Base-by-base conservation (phyloP, 345 rosid species). In the Arabidopsis thaliana region DNA sequence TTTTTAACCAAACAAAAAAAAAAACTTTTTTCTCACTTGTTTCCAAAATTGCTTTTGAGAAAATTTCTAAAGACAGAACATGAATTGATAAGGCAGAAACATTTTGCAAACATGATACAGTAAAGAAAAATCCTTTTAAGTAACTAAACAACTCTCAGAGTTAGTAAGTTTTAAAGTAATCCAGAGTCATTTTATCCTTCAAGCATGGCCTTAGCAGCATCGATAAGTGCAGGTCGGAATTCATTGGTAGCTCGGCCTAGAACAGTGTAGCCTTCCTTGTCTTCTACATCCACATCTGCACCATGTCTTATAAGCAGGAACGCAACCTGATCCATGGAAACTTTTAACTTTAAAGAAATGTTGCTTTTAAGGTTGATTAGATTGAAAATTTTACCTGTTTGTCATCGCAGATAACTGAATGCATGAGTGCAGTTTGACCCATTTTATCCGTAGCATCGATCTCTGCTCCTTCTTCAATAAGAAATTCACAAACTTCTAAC, bases 391-490 rank as follows among this genome's bases (percentile, higher is more conserved):
- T 79, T 66, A 85, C 98, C 85, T 89, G 93, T 73, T 82, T 87
- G 71, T 89, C 83, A 33, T 79, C 14, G 80, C 90, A 91, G 36
- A 89, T 82, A 37, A 93, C 96, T 14, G 98, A 88, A 82, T 72
- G 74, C 96, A 87, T 88, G 46, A 91, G 93, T 77, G 97, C 93
- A 45, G 98, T 91, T 83, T 93, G 88, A n/a, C 93, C 98, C 55
- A 87, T 85, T 84, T 81, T 87, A 65, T 93, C 98, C 4, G 73
- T 71, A 71, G 87, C 83, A 64, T 93, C 98, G 37, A 93, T 75
- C 66, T 88, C 97, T 46, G 93, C 97, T 44, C 97, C 98, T 86
- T 91, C 98, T 82, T 94, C 98, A 14, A 88, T 88, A 36, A 94
- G 51, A 34, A 87, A 63, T 32, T 91, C 97, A 71, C 97, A 91